These are phyloP conservation scores for Rubia tinctorum DNA, from an alignment of 305 asterid genomes.

Conservation along the genomic window DNA sequence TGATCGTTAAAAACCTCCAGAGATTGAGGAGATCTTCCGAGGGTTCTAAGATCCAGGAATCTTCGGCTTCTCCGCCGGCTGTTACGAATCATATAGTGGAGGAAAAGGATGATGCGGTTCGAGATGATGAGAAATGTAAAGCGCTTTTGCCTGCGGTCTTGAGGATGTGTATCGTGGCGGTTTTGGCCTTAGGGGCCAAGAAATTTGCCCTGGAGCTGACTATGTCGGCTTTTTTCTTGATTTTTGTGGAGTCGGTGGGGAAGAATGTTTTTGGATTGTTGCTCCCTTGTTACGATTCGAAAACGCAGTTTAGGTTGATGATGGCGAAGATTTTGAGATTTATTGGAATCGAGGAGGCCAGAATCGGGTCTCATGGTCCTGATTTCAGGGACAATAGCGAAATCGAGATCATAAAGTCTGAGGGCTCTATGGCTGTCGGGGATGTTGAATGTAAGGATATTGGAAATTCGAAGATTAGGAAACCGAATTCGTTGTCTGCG, in stretches of 20 bases:
- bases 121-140: slow-evolving; percentile 24
- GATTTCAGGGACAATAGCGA: slow-evolving; percentile 21
- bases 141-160: slow-evolving; percentile 35
- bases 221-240: slow-evolving; percentile 55
- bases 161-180: slow-evolving; percentile 49
- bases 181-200: slow-evolving; percentile 50
- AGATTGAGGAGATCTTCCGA: slow-evolving; percentile 9
- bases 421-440: background rate
- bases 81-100: background rate
- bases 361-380: background rate
- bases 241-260: slow-evolving; percentile 51
- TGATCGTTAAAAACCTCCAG: slow-evolving; percentile 5
- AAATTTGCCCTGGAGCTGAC: slow-evolving; percentile 61
- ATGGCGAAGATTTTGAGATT: slow-evolving; percentile 11
- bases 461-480: slow-evolving; percentile 13
- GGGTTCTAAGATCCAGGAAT: background rate
- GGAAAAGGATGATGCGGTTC: slow-evolving; percentile 15
- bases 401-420: slow-evolving; percentile 16
- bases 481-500: slow-evolving; percentile 17
- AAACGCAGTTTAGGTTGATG: slow-evolving; percentile 16
- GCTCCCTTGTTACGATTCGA: slow-evolving; percentile 21
- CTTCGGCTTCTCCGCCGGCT: slow-evolving; percentile 18
- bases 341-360: slow-evolving; percentile 16
- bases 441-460: background rate
- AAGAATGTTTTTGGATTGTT: slow-evolving; percentile 16